Conservation (phyloP, 176 grass and related monocot genomes). For the Musa itinerans region DNA sequence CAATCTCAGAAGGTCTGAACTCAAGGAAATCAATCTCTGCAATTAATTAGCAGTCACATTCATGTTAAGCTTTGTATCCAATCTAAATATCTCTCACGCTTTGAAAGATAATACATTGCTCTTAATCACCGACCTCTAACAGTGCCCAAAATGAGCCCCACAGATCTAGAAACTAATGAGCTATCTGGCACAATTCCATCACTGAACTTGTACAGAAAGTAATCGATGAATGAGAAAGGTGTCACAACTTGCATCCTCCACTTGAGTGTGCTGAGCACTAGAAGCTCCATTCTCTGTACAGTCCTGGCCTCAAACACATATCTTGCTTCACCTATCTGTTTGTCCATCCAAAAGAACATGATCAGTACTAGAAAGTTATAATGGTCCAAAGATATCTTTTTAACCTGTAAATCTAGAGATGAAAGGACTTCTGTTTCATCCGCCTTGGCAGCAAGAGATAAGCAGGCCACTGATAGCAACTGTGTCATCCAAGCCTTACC, state of each 20-base stretch:
- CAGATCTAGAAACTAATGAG: slow-evolving; percentile 23
- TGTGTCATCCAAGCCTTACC: slow-evolving; percentile 51
- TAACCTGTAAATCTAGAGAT: slow-evolving; percentile 66
- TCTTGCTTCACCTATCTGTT: slow-evolving; percentile 29
- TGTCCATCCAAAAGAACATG: not conserved
- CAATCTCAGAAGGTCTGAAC: slow-evolving; percentile 73
- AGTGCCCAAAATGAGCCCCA: slow-evolving; percentile 39
- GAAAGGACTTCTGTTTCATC: slow-evolving; percentile 55
- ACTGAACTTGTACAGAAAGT: slow-evolving; percentile 45
- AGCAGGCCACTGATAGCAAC: slow-evolving; percentile 59
- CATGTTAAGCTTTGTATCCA: not conserved
- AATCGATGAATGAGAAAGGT: slow-evolving; percentile 48
- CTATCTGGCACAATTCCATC: slow-evolving; percentile 28
- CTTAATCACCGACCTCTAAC: slow-evolving; percentile 43
- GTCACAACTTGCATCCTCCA: slow-evolving; percentile 79
- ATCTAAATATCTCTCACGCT: not conserved
- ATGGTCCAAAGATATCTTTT: not conserved
- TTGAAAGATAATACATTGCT: too few relatives aligned
- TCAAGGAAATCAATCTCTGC: slow-evolving; percentile 49
- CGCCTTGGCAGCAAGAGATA: slow-evolving; percentile 73
- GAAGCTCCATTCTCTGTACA: slow-evolving; percentile 61
- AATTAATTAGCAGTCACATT: slow-evolving; percentile 27
- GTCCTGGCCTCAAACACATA: slow-evolving; percentile 39
- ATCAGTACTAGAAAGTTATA: not conserved
- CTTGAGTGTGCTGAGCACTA: slow-evolving; percentile 40